Conservation (phyloP, 257 asterid genomes). For the Ligustrum vulgare region DNA sequence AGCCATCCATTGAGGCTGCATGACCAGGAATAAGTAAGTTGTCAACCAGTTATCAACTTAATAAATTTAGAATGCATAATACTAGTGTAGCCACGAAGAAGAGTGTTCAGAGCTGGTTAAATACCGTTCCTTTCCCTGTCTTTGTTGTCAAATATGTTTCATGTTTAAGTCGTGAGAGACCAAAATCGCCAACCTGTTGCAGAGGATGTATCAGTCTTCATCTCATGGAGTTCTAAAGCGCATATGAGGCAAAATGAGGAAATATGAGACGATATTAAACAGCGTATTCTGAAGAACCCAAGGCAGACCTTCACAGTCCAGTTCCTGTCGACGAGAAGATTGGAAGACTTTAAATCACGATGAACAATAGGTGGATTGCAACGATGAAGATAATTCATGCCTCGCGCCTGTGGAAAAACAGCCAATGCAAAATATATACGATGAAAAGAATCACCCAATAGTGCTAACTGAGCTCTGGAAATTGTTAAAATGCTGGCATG, state of each 20-base stretch:
- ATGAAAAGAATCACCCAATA: background rate
- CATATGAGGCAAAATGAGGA: background rate
- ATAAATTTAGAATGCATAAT: slow-evolving; percentile 16
- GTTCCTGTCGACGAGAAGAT: slow-evolving; percentile 95
- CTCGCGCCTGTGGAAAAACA: slow-evolving; percentile 66
- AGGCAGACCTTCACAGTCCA: slow-evolving; percentile 91
- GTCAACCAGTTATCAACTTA: background rate
- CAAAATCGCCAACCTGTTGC: slow-evolving; percentile 95
- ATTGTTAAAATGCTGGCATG: background rate
- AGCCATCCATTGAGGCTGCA: slow-evolving; percentile 99
- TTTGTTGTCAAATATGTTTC: slow-evolving; percentile 84
- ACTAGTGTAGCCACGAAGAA: slow-evolving; percentile 15
- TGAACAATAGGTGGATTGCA: slow-evolving; percentile 85
- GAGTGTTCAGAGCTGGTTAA: slow-evolving; percentile 12
- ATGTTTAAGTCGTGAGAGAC: slow-evolving; percentile 82
- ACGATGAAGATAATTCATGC: slow-evolving; percentile 95
- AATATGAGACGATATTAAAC: background rate
- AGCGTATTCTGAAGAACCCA: background rate
- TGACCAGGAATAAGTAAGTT: slow-evolving; percentile 13
- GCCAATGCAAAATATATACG: slow-evolving; percentile 2
- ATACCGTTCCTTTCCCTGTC: slow-evolving; percentile 96
- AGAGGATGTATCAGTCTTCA: slow-evolving; percentile 10
- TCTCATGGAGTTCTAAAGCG: slow-evolving; percentile 2
- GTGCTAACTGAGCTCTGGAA: background rate
- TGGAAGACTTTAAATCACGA: slow-evolving; percentile 94